A percentile compares a stretch with the other conserved stretches of the same genome.
Conservation (phyloP, 1,284 basidiomycete species). For the Xanthoconium separans region DNA sequence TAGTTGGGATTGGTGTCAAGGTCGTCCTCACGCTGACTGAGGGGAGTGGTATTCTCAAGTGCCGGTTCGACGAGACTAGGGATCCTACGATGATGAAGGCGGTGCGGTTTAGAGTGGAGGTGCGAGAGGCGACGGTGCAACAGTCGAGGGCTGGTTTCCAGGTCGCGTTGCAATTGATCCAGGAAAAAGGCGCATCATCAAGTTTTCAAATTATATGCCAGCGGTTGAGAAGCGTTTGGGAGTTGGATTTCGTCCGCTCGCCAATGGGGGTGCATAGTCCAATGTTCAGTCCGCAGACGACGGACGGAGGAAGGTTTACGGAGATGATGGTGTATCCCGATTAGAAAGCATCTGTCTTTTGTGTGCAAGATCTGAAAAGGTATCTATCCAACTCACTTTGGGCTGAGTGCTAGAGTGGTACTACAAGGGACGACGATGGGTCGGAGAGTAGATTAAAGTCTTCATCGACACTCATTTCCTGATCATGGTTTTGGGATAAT, state of each 20-base stretch:
- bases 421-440: constrained; percentile 28
- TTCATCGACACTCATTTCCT: constrained; percentile 37
- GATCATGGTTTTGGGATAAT: constrained; percentile 13
- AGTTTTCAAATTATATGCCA: constrained; percentile 77
- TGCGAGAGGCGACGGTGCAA: constrained; percentile 47
- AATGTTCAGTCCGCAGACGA: constrained; percentile 21
- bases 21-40: constrained; percentile 68
- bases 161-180: constrained; percentile 66
- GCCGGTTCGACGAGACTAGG: constrained; percentile 57
- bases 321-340: constrained; percentile 27
- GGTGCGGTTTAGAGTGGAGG: constrained; percentile 77
- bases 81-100: constrained; percentile 60
- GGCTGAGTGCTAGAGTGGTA: background rate
- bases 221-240: constrained; percentile 72
- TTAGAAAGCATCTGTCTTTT: constrained; percentile 11
- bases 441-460: constrained; percentile 30
- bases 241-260: constrained; percentile 43
- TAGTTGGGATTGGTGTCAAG: constrained; percentile 70
- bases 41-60: constrained; percentile 64
- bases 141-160: constrained; percentile 48
- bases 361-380: constrained; percentile 16
- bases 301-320: constrained; percentile 19
- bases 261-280: constrained; percentile 17
- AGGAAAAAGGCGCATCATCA: constrained; percentile 83
- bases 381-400: constrained; percentile 11